A percentile compares a stretch with the other conserved stretches of the same genome.
Conservation (phyloP, 345 rosid genomes). For the Gossypium ekmanianum region DNA sequence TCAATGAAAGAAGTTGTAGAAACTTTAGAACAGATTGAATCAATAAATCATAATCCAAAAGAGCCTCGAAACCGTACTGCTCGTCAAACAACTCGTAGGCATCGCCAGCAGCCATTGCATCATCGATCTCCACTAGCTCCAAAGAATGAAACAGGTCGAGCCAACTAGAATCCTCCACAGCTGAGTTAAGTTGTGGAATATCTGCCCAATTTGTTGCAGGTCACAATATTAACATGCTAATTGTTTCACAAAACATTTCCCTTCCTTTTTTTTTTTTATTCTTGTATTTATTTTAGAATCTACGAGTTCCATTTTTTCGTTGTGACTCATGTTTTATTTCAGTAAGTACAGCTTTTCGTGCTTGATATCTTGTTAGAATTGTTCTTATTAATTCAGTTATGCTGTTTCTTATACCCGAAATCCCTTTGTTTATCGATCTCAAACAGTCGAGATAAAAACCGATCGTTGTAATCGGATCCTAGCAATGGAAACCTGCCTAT, state of each 20-base stretch:
- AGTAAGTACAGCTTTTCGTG: background rate
- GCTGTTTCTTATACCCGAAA: background rate
- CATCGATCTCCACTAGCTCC: slow-evolving; percentile 54
- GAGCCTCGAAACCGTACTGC: slow-evolving; percentile 50
- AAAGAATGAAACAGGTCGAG: slow-evolving; percentile 26
- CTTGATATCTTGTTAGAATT: background rate
- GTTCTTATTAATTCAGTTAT: background rate
- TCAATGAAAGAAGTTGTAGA: slow-evolving; percentile 83
- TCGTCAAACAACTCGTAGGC: slow-evolving; percentile 23
- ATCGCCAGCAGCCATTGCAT: slow-evolving; percentile 38
- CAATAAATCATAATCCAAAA: slow-evolving; percentile 43
- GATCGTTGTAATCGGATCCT: background rate
- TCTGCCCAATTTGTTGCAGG: background rate
- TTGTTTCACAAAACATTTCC: background rate
- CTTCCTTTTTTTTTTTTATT: background rate
- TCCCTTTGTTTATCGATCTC: slow-evolving; percentile 1
- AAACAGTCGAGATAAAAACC: background rate
- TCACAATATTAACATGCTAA: background rate
- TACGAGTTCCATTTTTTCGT: background rate
- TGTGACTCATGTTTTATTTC: slow-evolving; percentile 3
- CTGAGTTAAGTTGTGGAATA: slow-evolving; percentile 20
- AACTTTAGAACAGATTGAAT: slow-evolving; percentile 50
- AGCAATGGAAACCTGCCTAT: too few relatives aligned
- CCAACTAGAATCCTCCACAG: slow-evolving; percentile 23
- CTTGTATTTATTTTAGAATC: background rate